Percentiles rank a stretch among this genome's conserved stretches.
Conservation (phyloP, 2,329 filamentous ascomycete genomes). For the Colletotrichum paranaense region DNA sequence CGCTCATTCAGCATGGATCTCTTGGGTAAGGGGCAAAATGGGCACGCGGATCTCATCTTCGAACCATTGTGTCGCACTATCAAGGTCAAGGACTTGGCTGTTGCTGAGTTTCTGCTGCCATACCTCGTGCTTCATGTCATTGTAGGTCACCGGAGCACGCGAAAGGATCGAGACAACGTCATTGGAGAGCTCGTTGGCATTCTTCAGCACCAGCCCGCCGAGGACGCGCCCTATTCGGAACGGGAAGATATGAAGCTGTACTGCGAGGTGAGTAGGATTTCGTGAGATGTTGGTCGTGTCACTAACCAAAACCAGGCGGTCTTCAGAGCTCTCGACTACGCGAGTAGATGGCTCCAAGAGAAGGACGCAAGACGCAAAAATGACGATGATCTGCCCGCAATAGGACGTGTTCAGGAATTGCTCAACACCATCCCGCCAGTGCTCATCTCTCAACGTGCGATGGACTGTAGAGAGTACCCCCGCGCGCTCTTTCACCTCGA, state of each 20-base stretch:
- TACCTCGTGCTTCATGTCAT: slow-evolving; percentile 88
- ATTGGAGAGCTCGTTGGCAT: slow-evolving; percentile 80
- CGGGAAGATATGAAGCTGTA: slow-evolving; percentile 84
- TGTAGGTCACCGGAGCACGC: slow-evolving; percentile 72
- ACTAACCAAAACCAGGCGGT: slow-evolving; percentile 70
- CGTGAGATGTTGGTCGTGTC: not conserved
- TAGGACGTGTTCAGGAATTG: slow-evolving; percentile 60
- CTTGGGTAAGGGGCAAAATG: slow-evolving; percentile 79
- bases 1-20: slow-evolving; percentile 84
- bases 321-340: slow-evolving; percentile 91
- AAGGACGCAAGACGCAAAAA: slow-evolving; percentile 61
- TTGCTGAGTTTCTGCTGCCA: slow-evolving; percentile 88
- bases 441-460: slow-evolving; percentile 80
- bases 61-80: slow-evolving; percentile 85
- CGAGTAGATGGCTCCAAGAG: slow-evolving; percentile 88
- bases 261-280: slow-evolving; percentile 76
- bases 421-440: slow-evolving; percentile 77
- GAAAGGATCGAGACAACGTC: slow-evolving; percentile 73
- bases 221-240: slow-evolving; percentile 66
- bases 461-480: slow-evolving; percentile 95
- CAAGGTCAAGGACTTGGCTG: slow-evolving; percentile 84
- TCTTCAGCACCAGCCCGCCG: slow-evolving; percentile 69
- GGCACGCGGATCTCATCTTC: slow-evolving; percentile 82
- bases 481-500: slow-evolving; percentile 95
- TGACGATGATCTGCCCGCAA: slow-evolving; percentile 58